Percentiles rank a stretch among this genome's conserved stretches.
These are phyloP conservation scores for Aspergillus versicolor DNA, from an alignment of 2,329 filamentous ascomycete species.

Conservation along the genomic window DNA sequence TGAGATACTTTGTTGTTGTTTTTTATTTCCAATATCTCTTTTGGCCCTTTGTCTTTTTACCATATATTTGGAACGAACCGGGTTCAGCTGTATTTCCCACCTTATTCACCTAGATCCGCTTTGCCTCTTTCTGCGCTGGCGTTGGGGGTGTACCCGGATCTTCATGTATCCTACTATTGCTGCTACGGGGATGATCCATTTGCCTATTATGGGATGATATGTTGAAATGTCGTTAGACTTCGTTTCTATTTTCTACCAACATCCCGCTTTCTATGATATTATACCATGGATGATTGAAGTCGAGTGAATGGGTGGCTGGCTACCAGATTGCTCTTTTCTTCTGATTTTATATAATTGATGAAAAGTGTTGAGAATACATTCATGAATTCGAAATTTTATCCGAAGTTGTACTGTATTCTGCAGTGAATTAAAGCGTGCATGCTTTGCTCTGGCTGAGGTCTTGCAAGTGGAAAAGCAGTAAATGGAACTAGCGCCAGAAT, in stretches of 20 bases:
- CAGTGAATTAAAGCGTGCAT: too few relatives aligned
- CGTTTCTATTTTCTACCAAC: slow-evolving; percentile 8
- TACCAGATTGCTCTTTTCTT: not conserved
- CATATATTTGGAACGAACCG: slow-evolving; percentile 13
- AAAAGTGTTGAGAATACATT: not conserved
- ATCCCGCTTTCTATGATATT: slow-evolving; percentile 10
- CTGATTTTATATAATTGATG: not conserved
- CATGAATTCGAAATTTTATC: not conserved
- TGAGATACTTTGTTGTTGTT: slow-evolving; percentile 13
- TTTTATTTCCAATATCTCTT: slow-evolving; percentile 11
- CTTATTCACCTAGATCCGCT: not conserved
- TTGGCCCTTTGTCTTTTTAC: slow-evolving; percentile 11
- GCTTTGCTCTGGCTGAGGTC: not conserved
- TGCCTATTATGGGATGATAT: slow-evolving; percentile 1
- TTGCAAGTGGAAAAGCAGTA: not conserved
- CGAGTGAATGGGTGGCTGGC: not conserved
- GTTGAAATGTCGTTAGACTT: slow-evolving; percentile 11
- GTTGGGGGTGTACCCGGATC: slow-evolving; percentile 7
- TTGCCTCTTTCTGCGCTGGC: slow-evolving; percentile 4
- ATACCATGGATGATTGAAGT: not conserved
- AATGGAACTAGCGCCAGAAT: not conserved
- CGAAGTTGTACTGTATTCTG: not conserved
- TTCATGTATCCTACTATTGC: slow-evolving; percentile 29
- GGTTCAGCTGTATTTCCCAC: slow-evolving; percentile 10
- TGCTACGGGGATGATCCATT: not conserved